Evolutionary conservation across 2,329 filamentous ascomycete species (phyloP).

Genomic region (Hymenoscyphus infarciens): DNA sequence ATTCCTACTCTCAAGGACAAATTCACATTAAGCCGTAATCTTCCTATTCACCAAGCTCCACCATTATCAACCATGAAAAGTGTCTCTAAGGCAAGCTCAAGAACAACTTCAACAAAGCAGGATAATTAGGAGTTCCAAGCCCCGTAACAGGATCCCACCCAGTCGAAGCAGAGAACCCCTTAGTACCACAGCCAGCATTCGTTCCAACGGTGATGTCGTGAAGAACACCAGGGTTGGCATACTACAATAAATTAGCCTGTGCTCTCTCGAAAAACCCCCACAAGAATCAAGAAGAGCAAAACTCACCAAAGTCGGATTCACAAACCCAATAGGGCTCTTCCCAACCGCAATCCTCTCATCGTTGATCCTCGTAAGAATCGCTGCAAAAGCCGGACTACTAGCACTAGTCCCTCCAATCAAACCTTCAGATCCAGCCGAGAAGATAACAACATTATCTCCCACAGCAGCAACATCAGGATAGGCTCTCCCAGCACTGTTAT

Average conservation of each 20-base stretch:
- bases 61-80: background rate
- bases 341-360: conserved; percentile 52
- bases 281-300: background rate
- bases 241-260: conserved; percentile 12
- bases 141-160: conserved; percentile 38
- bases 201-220: conserved; percentile 32
- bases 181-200: conserved; percentile 34
- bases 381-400: conserved; percentile 53
- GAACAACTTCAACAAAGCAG: conserved; percentile 25
- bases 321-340: conserved; percentile 46
- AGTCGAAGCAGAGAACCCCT: conserved; percentile 31
- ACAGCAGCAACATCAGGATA: conserved; percentile 33
- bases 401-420: conserved; percentile 49
- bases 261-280: background rate
- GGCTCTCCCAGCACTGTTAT: conserved; percentile 28
- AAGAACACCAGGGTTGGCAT: conserved; percentile 24
- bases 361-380: conserved; percentile 57
- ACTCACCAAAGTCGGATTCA: conserved; percentile 41
- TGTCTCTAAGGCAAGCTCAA: conserved; percentile 15
- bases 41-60: no score
- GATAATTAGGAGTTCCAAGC: conserved; percentile 28
- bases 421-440: conserved; percentile 20
- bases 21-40: no score
- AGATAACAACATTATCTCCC: conserved; percentile 29
- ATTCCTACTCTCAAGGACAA: no score